A percentile compares a stretch with the other conserved stretches of the same genome.
phyloP scores from a whole-genome alignment of 1,284 basidiomycete species.

The Hypsizygus ulmarius region DNA sequence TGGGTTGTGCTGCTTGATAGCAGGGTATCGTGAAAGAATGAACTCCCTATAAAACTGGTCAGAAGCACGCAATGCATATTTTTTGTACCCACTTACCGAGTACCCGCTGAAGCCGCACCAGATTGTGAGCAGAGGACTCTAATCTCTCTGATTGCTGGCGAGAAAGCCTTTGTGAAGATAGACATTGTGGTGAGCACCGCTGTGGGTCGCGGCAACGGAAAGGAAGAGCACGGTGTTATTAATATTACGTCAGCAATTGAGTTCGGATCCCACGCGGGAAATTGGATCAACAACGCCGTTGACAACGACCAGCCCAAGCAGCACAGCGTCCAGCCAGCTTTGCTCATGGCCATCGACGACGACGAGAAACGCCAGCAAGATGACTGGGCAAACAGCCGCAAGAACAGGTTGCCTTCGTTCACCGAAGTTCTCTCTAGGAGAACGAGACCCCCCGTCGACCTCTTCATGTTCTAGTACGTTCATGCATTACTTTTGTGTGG shows the following conservation, averaged over 20 bases:
- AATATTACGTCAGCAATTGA: slow-evolving; percentile 36
- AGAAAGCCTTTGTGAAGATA: slow-evolving; percentile 71
- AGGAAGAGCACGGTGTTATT: slow-evolving; percentile 20
- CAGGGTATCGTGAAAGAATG: slow-evolving; percentile 76
- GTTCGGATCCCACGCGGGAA: slow-evolving; percentile 16
- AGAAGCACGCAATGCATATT: slow-evolving; percentile 4
- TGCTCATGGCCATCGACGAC: slow-evolving; percentile 44
- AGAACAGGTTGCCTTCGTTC: slow-evolving; percentile 74
- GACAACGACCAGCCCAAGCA: slow-evolving; percentile 22
- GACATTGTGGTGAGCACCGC: slow-evolving; percentile 47
- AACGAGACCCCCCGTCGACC: slow-evolving; percentile 92
- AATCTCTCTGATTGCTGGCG: slow-evolving; percentile 82
- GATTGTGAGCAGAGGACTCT: slow-evolving; percentile 86
- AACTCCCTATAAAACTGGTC: slow-evolving; percentile 64
- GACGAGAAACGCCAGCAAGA: slow-evolving; percentile 63
- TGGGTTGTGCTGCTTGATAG: slow-evolving; percentile 86
- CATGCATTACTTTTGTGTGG: slow-evolving; percentile 1
- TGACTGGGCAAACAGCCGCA: slow-evolving; percentile 64
- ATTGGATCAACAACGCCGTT: slow-evolving; percentile 22
- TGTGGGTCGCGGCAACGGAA: slow-evolving; percentile 14
- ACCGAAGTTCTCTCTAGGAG: slow-evolving; percentile 83
- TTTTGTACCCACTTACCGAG: slow-evolving; percentile 56
- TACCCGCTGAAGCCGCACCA: slow-evolving; percentile 74
- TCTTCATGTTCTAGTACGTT: slow-evolving; percentile 97
- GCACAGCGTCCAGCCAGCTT: slow-evolving; percentile 17